phyloP scores from a whole-genome alignment of 192 early-diverging fungal species.

The Backusella circina region DNA sequence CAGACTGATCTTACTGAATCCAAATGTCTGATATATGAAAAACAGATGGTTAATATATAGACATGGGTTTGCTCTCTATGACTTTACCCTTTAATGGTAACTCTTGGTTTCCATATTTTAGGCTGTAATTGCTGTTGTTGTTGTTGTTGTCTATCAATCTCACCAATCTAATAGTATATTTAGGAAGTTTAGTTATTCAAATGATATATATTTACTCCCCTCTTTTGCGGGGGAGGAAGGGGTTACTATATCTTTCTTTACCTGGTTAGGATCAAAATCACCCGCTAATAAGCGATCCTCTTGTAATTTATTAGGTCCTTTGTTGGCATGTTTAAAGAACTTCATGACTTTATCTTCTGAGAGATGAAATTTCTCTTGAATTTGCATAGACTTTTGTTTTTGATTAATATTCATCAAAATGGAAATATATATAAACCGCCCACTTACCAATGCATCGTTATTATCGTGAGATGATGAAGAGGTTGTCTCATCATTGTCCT shows the following conservation, averaged over 20 bases:
- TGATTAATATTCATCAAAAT: too few species aligned
- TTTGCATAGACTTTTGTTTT: slow-evolving; percentile 42
- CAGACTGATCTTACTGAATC: slow-evolving; percentile 62
- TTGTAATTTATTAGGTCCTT: neutral
- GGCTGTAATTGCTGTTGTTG: slow-evolving; percentile 23
- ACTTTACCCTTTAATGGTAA: slow-evolving; percentile 52
- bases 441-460: slow-evolving; percentile 17
- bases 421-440: neutral
- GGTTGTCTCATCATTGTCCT: slow-evolving; percentile 14
- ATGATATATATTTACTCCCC: neutral
- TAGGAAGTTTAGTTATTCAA: neutral
- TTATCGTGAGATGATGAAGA: slow-evolving; percentile 25
- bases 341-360: slow-evolving; percentile 47
- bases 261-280: slow-evolving; percentile 5
- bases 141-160: slow-evolving; percentile 32
- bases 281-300: neutral
- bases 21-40: slow-evolving; percentile 62
- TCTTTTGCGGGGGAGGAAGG: neutral
- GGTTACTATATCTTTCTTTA: neutral
- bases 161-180: slow-evolving; percentile 10
- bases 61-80: neutral
- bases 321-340: slow-evolving; percentile 43
- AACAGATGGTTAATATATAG: neutral
- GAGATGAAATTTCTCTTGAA: slow-evolving; percentile 52
- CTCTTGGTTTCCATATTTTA: slow-evolving; percentile 61